Base-by-base conservation (phyloP, 345 rosid species). In the Hypericum perforatum region DNA sequence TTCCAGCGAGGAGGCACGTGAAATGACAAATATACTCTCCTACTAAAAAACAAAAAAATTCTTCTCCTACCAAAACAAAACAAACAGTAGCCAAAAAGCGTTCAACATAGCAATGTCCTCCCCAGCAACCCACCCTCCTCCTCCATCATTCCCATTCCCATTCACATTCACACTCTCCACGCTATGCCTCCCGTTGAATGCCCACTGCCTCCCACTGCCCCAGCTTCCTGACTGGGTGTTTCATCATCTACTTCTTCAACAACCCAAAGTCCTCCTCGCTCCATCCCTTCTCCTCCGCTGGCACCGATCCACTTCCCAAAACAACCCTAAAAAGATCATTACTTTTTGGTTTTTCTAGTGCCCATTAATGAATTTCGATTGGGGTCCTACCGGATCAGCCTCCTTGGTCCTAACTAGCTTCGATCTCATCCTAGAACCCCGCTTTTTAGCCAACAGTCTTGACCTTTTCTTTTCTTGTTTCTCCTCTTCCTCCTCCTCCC, bases 51-150 rank as follows among this genome's bases (percentile, higher is more conserved):
- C n/a, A n/a, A n/a, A n/a, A n/a, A n/a, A n/a, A n/a, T n/a, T n/a
- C n/a, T n/a, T n/a, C n/a, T n/a, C n/a, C n/a, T n/a, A n/a, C n/a
- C n/a, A n/a, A n/a, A n/a, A n/a, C n/a, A n/a, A n/a, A n/a, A n/a
- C n/a, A n/a, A n/a, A n/a, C n/a, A n/a, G n/a, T n/a, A n/a, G n/a
- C n/a, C n/a, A n/a, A n/a, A 91, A 56, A 6, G 96, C 96, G 78
- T 87, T 91, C 8, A 87, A 79, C 82, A 91, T 46, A 3, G 98
- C 92, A 63, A 91, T 75, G 53, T 87, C 98, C 65, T 87, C 96
- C 7, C 65, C 81, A 52, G 77, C 61, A 58, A 65, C 81, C 98
- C 98, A 91, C 0, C 58, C 66, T 45, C 39, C 60, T 52, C 64
- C 77, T 6, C 54, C 74, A 56, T 37, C 66, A 9, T 14, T 44